Base-by-base conservation (phyloP, 441 rosid genomes). In the California macrophylla region DNA sequence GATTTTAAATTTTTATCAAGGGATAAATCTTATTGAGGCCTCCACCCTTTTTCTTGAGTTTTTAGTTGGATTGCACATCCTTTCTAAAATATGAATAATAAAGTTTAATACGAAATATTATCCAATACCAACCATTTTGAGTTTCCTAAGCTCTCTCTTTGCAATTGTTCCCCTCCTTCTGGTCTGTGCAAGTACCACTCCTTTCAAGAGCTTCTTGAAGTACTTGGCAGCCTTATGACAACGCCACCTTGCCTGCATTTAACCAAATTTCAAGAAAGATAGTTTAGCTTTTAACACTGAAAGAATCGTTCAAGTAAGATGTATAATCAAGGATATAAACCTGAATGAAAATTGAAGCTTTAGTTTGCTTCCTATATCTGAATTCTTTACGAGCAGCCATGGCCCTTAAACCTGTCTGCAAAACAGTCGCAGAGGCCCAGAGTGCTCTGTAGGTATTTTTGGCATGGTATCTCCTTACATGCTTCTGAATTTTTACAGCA, bases 401-500 rank as follows among this genome's bases (percentile, higher is more conserved):
- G 70, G 85, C 75, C 20, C 99, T 82, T 54, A 89, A 16, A 68
- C 85, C 84, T 67, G 93, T 81, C 81, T 92, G 99, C 82, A 95
- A 76, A 63, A 77, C 45, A 70, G 87, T 45, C 42, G 93, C 92
- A 3, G 96, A 82, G 47, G 76, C 79, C 82, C 69, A 87, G 64
- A 81, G 64, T 36, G 30, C 75, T 16, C 34, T 67, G 64, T 83
- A 95, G 40, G 79, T 70, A 71, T 74, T 89, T 74, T 75, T 86
- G 3, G 91, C 86, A 3, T 74, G 63, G 77, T 84, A 85, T 82
- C 96, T 82, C 32, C 92, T 95, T 66, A 79, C 82, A 79, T 81
- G 77, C 80, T 81, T 95, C 82, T 92, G 97, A 68, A 95, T 87
- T 84, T 86, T 83, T 58, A 84, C 75, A 47, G 96, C 95, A 70